These are phyloP conservation scores for Colletotrichum echinochloae DNA, from an alignment of 2,329 filamentous ascomycete genomes.

Conservation along the genomic window DNA sequence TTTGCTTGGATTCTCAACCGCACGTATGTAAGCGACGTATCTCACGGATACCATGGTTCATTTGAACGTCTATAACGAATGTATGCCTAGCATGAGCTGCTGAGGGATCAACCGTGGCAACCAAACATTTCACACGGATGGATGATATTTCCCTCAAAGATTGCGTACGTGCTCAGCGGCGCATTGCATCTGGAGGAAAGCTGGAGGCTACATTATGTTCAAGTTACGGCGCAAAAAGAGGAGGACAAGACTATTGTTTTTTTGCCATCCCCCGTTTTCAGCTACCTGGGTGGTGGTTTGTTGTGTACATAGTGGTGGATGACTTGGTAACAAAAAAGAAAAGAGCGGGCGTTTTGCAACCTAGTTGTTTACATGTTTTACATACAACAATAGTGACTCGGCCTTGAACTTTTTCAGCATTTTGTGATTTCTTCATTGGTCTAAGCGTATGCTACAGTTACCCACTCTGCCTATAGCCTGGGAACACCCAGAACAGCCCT, in stretches of 20 bases:
- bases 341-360: not conserved
- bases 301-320: slow-evolving; percentile 11
- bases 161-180: slow-evolving; percentile 11
- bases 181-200: slow-evolving; percentile 26
- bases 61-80: slow-evolving; percentile 39
- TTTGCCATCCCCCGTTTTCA: not conserved
- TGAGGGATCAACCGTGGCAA: slow-evolving; percentile 20
- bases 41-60: slow-evolving; percentile 27
- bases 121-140: not conserved
- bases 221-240: slow-evolving; percentile 24
- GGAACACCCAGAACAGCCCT: slow-evolving; percentile 61
- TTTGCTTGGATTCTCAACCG: slow-evolving; percentile 30
- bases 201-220: slow-evolving; percentile 15
- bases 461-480: slow-evolving; percentile 12
- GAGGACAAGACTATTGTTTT: slow-evolving; percentile 13
- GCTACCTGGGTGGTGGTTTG: not conserved
- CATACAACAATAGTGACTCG: not conserved
- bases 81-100: slow-evolving; percentile 40
- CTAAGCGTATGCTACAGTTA: not conserved
- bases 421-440: slow-evolving; percentile 2
- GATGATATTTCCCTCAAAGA: slow-evolving; percentile 9
- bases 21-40: slow-evolving; percentile 19
- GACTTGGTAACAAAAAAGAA: slow-evolving; percentile 14
- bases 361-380: not conserved
- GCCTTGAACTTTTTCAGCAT: not conserved